Base-by-base conservation (phyloP, 768 basidiomycete genomes). In the Omphalotus guepiniiformis region DNA sequence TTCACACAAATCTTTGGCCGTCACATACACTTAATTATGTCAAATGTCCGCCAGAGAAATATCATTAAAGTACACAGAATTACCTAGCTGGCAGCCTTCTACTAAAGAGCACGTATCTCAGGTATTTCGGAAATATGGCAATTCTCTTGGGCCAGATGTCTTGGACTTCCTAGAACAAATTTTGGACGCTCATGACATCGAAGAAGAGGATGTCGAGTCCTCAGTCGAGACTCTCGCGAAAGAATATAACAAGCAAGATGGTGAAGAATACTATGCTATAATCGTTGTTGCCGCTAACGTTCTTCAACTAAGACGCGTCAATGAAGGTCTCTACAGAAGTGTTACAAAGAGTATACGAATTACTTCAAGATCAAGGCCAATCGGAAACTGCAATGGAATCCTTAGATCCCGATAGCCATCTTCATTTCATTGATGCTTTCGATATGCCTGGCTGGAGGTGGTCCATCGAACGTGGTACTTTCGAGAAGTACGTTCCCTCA, bases 391-490 rank as follows among this genome's bases (percentile, higher is more conserved):
- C 82, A 53, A 78, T 78, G 32, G 85, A 88, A 36, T 62, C 77
- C 6, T 71, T 93, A 21, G 90, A 93, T 54, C 83, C 88, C 5
- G 85, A 91, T 26, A 82, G 75, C 34, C 88, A 96, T 61, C 66
- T 98, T 23, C 80, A 82, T 57, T 72, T 97, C 53, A 71, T 98
- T 25, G 82, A 95, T 62, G 85, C 95, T 8, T 95, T 93, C 57
- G 93, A 95, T 42, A 97, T 98, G 93, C 96, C 96, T 1, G 68
- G 83, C 11, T 93, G 93, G 85, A 78, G 85, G 57, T 99, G 91
- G 83, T 92, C 93, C 13, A 69, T 75, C 25, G 89, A 94, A 58
- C 72, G 88, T 49, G 86, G 86, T 38, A 85, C 88, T 1, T 98
- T 97, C 58, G 91, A 92, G 49, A 88, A 81, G 94, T 95, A 45